Evolutionary conservation across 2,329 filamentous ascomycete genomes (phyloP).

Genomic region (Calonectria leucothoes): DNA sequence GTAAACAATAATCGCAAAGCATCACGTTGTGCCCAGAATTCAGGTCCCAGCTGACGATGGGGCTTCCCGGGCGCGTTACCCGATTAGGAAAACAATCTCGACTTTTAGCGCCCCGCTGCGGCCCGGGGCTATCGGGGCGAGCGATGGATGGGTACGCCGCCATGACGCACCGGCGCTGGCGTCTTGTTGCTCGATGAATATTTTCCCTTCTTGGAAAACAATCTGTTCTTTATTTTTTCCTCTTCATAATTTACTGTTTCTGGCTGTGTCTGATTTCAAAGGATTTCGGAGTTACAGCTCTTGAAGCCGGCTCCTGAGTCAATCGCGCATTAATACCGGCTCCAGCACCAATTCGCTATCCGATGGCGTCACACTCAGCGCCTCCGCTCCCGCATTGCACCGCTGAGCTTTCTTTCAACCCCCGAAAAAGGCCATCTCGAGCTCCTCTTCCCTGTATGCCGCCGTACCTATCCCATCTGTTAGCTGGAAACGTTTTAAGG

Average conservation of each 20-base stretch:
- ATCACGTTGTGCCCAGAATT: slow-evolving; percentile 8
- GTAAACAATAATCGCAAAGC: background rate
- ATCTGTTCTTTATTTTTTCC: background rate
- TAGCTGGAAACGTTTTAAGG: background rate
- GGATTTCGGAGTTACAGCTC: background rate
- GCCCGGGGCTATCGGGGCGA: slow-evolving; percentile 12
- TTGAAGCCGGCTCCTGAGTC: background rate
- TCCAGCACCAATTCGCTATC: background rate
- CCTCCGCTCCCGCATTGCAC: background rate
- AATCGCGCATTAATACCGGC: background rate
- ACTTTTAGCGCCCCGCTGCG: slow-evolving; percentile 18
- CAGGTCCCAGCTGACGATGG: background rate
- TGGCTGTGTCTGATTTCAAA: background rate
- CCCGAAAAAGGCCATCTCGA: slow-evolving; percentile 14
- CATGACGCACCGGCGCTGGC: background rate
- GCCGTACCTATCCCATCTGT: slow-evolving; percentile 11
- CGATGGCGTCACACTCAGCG: slow-evolving; percentile 15
- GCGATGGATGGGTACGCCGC: background rate
- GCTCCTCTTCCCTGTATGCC: background rate
- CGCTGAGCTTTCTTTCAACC: slow-evolving; percentile 3
- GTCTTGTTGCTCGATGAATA: slow-evolving; percentile 2
- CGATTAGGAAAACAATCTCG: slow-evolving; percentile 42
- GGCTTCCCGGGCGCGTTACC: slow-evolving; percentile 6
- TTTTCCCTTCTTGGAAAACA: slow-evolving; percentile 30
- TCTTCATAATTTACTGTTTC: background rate